Evolutionary conservation across 495 filamentous ascomycete species (phyloP), one percentile per base, ranked within the genome.

Genomic region (Xylaria nigripes): DNA sequence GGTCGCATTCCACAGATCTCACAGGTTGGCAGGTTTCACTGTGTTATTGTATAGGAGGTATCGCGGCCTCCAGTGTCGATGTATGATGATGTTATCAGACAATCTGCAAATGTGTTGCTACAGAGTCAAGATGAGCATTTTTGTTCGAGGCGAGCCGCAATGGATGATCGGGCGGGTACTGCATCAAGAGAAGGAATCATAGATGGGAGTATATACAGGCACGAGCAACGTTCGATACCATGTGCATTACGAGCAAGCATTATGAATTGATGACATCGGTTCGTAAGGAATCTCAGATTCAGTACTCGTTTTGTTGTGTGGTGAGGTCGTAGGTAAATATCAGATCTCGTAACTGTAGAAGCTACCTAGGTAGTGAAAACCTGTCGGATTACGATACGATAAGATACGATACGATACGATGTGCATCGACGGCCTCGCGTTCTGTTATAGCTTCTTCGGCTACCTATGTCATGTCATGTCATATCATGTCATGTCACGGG

Each of bases 141-240:
- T 30, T 29, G 13, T 19, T 9, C 15, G n/a, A 6, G 18, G 19
- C 43, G 32, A 24, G 51, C 44, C 51, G 27, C 19, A n/a, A 27
- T 18, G 22, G 29, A 21, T 12, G 18, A 38, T 27, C 24, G 22
- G 16, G 23, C 6, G 22, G 34, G 22, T 30, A 48, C n/a, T n/a
- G 29, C 36, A 40, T 40, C n/a, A 25, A 45, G 46, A 21, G 21
- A 27, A 27, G 16, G 45, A 23, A 24, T 8, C 10, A 50, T 49
- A 48, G 53, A 36, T 23, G n/a, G 53, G 38, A 48, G 19, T 21
- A 36, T 23, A 52, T 34, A 25, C 40, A 34, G 50, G 41, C 44
- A 54, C 13, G 51, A 55, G 45, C 27, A 2, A 55, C 46, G 53
- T 49, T 55, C 50, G 53, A 55, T 55, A 55, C 53, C 53, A 55